Evolutionary conservation across 2,329 filamentous ascomycete species (phyloP), one percentile per base, ranked within the genome.

Genomic region (Scedosporium aurantiacum): DNA sequence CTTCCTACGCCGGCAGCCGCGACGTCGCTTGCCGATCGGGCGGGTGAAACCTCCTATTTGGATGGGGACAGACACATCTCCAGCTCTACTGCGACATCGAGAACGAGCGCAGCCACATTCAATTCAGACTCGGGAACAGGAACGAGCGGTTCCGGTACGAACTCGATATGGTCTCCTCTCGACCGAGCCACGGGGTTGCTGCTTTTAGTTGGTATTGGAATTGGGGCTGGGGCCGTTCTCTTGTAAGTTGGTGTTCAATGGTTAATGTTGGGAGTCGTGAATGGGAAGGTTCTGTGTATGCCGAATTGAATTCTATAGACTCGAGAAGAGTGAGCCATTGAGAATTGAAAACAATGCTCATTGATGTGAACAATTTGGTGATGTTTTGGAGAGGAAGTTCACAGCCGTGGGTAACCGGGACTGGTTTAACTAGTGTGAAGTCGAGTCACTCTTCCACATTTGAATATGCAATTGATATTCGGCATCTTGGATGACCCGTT

Each of bases 1-100:
- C 64, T 66, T 16, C 37, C 63, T 27, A 64, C 67, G 43, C 65
- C 66, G 10, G 66, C 66, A 2, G 63, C 66, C 3, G 66, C 66
- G 10, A 67, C 66, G 3, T 65, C 65, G 23, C 65, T 68, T 4
- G 60, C 62, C 54, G 60, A 64, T 2, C 47, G 68, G 14, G 66
- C 67, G 8, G 66, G 67, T 6, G 62, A 58, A 28, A 68, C 67
- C 4, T 64, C 63, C 3, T 66, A 47, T 37, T 23, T 63, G 28
- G 27, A 28, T 12, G 14, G 58, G 28, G 40, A 43, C n/a, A 10
- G 43, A 18, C n/a, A 47, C n/a, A 14, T n/a, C n/a, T 7, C 43
- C 5, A 47, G 43, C 43, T 47, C 43, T 7, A 47, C 43, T 4
- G 18, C 43, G n/a, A 47, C 43, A 12, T 47, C 43, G 43, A 10